These are phyloP conservation scores for Phascolomyces articulosus DNA, from an alignment of 371 early-diverging fungal genomes.

Conservation along the genomic window DNA sequence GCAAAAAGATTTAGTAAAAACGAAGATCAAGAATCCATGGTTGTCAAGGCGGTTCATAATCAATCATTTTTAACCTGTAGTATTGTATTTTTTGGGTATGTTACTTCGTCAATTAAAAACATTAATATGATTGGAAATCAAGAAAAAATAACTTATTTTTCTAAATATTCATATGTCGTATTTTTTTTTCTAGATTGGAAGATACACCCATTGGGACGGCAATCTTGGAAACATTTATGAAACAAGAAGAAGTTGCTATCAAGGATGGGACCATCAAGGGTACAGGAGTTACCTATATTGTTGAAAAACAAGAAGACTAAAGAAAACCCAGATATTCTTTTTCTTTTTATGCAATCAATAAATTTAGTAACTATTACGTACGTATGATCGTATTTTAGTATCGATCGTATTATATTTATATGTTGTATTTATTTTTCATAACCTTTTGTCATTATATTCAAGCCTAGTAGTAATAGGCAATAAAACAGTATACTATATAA, in stretches of 20 bases:
- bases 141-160: no score
- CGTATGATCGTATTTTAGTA: no score
- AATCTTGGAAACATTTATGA: constrained; percentile 14
- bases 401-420: no score
- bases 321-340: background rate
- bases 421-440: no score
- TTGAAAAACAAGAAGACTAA: constrained; percentile 10
- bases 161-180: background rate
- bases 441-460: no score
- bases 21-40: constrained; percentile 11
- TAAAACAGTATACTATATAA: no score
- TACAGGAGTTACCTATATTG: constrained; percentile 20
- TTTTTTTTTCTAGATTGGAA: constrained; percentile 17
- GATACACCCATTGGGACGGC: constrained; percentile 16
- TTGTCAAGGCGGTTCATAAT: background rate
- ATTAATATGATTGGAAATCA: no score
- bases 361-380: no score
- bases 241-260: constrained; percentile 26
- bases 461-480: no score
- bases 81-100: constrained; percentile 24
- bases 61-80: constrained; percentile 23
- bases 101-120: background rate
- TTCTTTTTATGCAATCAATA: background rate
- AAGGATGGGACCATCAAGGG: background rate
- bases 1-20: constrained; percentile 15